phyloP scores from a whole-genome alignment of 257 asterid genomes.

The Salvia hispanica region DNA sequence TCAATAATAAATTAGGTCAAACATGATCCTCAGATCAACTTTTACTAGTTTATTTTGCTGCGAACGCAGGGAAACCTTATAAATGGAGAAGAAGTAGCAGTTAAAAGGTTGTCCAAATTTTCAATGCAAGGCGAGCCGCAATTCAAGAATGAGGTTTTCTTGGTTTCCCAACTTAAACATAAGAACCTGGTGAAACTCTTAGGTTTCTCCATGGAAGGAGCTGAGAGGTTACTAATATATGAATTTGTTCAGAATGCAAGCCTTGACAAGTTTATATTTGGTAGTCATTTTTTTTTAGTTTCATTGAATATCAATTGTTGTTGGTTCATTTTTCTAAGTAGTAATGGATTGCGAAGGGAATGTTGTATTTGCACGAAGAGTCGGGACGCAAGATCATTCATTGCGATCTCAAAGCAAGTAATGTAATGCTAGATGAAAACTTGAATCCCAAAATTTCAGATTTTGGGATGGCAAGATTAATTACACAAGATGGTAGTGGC shows the following conservation, averaged over 20 bases:
- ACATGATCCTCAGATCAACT: background rate
- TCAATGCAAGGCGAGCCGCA: slow-evolving; percentile 40
- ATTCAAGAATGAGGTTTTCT: slow-evolving; percentile 42
- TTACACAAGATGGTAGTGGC: slow-evolving; percentile 36
- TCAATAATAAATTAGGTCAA: background rate
- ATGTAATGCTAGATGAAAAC: slow-evolving; percentile 43
- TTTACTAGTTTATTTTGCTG: background rate
- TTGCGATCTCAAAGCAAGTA: slow-evolving; percentile 48
- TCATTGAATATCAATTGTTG: background rate
- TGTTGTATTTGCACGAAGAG: slow-evolving; percentile 51
- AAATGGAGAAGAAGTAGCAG: slow-evolving; percentile 35
- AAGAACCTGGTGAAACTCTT: slow-evolving; percentile 39
- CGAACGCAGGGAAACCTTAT: slow-evolving; percentile 33
- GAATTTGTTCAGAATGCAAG: slow-evolving; percentile 38
- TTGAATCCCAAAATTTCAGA: slow-evolving; percentile 58
- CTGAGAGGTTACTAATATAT: slow-evolving; percentile 31
- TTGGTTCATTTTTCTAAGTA: background rate
- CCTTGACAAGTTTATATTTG: slow-evolving; percentile 39
- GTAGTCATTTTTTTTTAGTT: slow-evolving; percentile 8
- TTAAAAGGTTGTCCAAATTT: slow-evolving; percentile 36
- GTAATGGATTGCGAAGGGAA: slow-evolving; percentile 42
- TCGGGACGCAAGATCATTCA: slow-evolving; percentile 51
- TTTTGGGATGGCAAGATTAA: slow-evolving; percentile 58
- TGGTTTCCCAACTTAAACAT: slow-evolving; percentile 39
- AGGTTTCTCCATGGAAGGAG: slow-evolving; percentile 35